Evolutionary conservation across 257 asterid genomes (phyloP).

Genomic region (Jacaranda copaia): DNA sequence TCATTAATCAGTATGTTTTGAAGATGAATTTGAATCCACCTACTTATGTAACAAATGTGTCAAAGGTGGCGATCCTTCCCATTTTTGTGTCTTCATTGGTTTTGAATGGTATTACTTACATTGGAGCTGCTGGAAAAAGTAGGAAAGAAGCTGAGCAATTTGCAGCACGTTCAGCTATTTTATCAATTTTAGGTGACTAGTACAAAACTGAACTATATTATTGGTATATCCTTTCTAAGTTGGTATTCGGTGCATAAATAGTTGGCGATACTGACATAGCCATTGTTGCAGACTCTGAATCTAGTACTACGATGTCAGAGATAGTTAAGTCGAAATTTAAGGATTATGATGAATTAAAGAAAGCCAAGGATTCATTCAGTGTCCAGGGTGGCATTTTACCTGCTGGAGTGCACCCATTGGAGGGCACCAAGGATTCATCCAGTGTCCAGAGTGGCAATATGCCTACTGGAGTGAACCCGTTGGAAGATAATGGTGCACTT

Average conservation of each 20-base stretch:
- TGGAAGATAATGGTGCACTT: slow-evolving; percentile 7
- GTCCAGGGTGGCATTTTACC: slow-evolving; percentile 22
- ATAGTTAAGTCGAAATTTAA: slow-evolving; percentile 56
- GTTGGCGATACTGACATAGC: neutral
- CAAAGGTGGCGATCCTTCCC: slow-evolving; percentile 40
- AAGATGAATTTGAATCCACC: slow-evolving; percentile 50
- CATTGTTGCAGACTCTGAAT: slow-evolving; percentile 51
- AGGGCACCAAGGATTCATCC: slow-evolving; percentile 19
- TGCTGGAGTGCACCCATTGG: neutral
- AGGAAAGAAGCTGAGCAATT: slow-evolving; percentile 75
- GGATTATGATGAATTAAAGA: slow-evolving; percentile 46
- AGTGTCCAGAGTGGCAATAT: slow-evolving; percentile 19
- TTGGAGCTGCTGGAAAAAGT: slow-evolving; percentile 54
- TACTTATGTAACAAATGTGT: slow-evolving; percentile 45
- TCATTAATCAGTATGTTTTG: slow-evolving; percentile 55
- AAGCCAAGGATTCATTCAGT: slow-evolving; percentile 28
- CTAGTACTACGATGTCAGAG: slow-evolving; percentile 43
- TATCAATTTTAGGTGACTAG: slow-evolving; percentile 57
- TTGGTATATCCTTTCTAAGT: slow-evolving; percentile 10
- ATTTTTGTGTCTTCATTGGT: slow-evolving; percentile 49
- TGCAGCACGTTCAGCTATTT: slow-evolving; percentile 70
- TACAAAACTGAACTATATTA: neutral
- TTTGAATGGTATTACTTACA: slow-evolving; percentile 50
- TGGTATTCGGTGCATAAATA: neutral
- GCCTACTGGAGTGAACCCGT: slow-evolving; percentile 12